Conservation (phyloP, 345 rosid species). For the Linum trigynum region DNA sequence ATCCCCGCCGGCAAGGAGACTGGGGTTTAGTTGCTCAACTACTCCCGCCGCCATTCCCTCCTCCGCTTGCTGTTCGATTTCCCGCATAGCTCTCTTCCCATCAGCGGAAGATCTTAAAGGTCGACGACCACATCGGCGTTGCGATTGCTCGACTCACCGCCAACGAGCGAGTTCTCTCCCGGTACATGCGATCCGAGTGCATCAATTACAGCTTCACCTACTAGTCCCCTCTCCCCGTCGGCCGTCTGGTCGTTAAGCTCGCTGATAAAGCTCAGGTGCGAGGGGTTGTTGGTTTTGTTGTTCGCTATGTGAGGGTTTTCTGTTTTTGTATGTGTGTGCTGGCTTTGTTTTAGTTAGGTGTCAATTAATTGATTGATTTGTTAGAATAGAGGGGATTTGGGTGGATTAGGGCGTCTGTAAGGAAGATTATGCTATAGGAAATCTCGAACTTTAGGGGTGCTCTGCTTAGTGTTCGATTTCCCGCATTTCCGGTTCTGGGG, state of each 20-base stretch:
- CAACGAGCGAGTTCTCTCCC: conserved; percentile 91
- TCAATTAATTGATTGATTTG: neutral
- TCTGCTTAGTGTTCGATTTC: neutral
- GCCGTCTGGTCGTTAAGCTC: conserved; percentile 92
- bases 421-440: neutral
- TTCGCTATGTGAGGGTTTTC: neutral
- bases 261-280: conserved; percentile 97
- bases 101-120: conserved; percentile 97
- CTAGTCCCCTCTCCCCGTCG: conserved; percentile 94
- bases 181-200: conserved; percentile 93
- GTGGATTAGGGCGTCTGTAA: neutral
- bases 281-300: neutral
- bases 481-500: conserved; percentile 23
- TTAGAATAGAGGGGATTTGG: neutral
- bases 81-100: conserved; percentile 66
- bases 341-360: neutral
- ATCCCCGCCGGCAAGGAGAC: conserved; percentile 21
- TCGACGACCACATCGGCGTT: conserved; percentile 94
- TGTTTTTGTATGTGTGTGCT: neutral
- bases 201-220: conserved; percentile 77
- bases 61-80: neutral
- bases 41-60: conserved; percentile 18
- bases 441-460: neutral
- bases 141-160: conserved; percentile 97
- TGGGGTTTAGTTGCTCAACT: conserved; percentile 26